Evolutionary conservation across 2,329 filamentous ascomycete genomes (phyloP), one percentile per base, ranked within the genome.

Genomic region (Capronia coronata): DNA sequence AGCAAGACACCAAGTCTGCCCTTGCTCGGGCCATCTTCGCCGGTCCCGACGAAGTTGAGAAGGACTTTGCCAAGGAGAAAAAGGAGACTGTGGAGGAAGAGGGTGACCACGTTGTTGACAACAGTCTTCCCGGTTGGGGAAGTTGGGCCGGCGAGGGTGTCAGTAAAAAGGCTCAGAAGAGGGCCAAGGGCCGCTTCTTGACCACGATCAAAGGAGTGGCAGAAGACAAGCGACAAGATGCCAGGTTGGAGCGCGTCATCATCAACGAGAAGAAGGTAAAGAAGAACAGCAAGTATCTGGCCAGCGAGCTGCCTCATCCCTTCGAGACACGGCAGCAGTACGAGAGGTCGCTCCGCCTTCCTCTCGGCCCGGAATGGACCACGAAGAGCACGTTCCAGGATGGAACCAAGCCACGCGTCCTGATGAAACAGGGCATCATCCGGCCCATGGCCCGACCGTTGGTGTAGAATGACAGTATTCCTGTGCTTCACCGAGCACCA

Each of bases 361-460:
- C 93, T 1, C 80, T 97, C 53, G 93, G 93, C 1, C 87, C 86
- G 13, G 91, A 98, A 69, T 98, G 91, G 90, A 82, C 83, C 60
- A 97, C 91, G n/a, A 96, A 95, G 78, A 82, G 88, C 72, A 88
- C 86, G 11, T 93, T 93, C 77, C 90, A 97, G 74, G 81, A 85
- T 61, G 80, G 80, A 54, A 94, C 86, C 52, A 94, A 91, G 77
- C 93, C 93, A 51, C 81, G 88, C 61, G 79, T 97, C 58, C 75
- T 97, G 67, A 74, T 95, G 67, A 96, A 94, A 75, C 87, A 90
- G 71, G 93, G 93, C 40, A 77, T 94, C 59, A 89, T 98, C 68
- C 78, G 81, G 62, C 86, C 93, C 34, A 87, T 98, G 79, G 81
- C 84, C 50, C 90, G 86, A 71, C 91, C 91, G 14, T 64, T 78